Percentiles rank a stretch among this genome's conserved stretches.
These are phyloP conservation scores for Drechslerella dactyloides DNA, from an alignment of 2,329 filamentous ascomycete genomes.

Conservation along the genomic window DNA sequence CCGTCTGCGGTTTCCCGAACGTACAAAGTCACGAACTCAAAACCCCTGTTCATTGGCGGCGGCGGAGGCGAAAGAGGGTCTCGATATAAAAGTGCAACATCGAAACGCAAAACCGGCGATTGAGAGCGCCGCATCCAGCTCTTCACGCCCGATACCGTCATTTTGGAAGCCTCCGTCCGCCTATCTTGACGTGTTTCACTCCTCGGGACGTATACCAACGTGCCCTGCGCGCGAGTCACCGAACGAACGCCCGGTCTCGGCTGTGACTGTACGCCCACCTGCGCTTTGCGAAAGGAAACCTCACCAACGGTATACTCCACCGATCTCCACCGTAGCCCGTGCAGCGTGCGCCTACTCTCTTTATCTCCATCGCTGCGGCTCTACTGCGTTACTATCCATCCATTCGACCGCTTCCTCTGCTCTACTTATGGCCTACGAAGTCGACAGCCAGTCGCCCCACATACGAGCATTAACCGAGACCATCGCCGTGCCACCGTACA, in stretches of 20 bases:
- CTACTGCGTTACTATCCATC: not conserved
- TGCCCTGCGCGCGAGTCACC: not conserved
- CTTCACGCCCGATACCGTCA: not conserved
- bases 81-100: conserved; percentile 35
- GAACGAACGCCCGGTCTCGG: conserved; percentile 2
- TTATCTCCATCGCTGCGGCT: no score
- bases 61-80: not conserved
- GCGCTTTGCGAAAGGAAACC: no score
- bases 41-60: conserved; percentile 36
- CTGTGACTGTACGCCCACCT: not conserved
- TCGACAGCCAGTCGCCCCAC: conserved; percentile 35
- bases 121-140: not conserved
- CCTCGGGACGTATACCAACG: no score
- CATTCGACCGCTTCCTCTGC: not conserved
- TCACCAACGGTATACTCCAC: not conserved
- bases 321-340: not conserved
- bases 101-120: conserved; percentile 21
- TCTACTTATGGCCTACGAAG: conserved; percentile 43
- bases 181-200: not conserved
- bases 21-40: no score
- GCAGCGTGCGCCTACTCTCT: not conserved
- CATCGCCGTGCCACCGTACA: conserved; percentile 31
- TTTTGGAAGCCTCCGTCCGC: not conserved
- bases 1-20: not conserved
- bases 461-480: conserved; percentile 44